Evolutionary conservation across 768 basidiomycete genomes (phyloP).

Genomic region (Amanita rimosa): DNA sequence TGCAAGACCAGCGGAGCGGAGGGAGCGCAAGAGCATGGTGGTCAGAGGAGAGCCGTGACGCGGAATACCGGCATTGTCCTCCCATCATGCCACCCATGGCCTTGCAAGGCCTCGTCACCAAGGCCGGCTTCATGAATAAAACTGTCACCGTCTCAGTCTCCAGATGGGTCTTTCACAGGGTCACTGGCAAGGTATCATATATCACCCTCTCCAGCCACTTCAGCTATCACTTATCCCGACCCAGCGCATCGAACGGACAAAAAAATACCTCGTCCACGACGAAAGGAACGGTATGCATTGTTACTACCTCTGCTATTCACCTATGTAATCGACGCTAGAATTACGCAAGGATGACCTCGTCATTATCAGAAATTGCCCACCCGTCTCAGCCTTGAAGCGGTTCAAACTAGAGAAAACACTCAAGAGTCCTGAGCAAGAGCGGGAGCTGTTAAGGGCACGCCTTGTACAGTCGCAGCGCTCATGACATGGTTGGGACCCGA

Average conservation of each 20-base stretch:
- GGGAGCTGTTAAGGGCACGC: slow-evolving; percentile 26
- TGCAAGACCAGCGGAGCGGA: slow-evolving; percentile 39
- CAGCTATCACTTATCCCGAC: not conserved
- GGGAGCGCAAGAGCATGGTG: slow-evolving; percentile 53
- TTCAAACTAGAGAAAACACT: slow-evolving; percentile 62
- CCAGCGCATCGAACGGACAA: slow-evolving; percentile 64
- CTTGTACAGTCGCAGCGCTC: not conserved
- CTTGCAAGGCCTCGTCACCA: slow-evolving; percentile 65
- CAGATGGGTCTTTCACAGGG: slow-evolving; percentile 57
- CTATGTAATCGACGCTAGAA: slow-evolving; percentile 22
- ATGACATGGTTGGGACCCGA: not conserved
- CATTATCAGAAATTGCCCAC: slow-evolving; percentile 72
- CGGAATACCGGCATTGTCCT: not conserved
- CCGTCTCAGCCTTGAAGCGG: slow-evolving; percentile 67
- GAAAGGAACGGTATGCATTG: slow-evolving; percentile 47
- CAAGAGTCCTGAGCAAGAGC: slow-evolving; percentile 57
- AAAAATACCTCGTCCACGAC: slow-evolving; percentile 73
- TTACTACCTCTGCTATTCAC: not conserved
- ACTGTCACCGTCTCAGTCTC: slow-evolving; percentile 79
- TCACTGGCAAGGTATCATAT: slow-evolving; percentile 70
- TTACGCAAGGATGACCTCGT: slow-evolving; percentile 63
- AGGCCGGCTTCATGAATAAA: slow-evolving; percentile 75
- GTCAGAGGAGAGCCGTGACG: not conserved
- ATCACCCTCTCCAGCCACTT: not conserved
- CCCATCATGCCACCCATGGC: slow-evolving; percentile 67